Base-by-base conservation (phyloP, 257 asterid species). In the Phtheirospermum japonicum region DNA sequence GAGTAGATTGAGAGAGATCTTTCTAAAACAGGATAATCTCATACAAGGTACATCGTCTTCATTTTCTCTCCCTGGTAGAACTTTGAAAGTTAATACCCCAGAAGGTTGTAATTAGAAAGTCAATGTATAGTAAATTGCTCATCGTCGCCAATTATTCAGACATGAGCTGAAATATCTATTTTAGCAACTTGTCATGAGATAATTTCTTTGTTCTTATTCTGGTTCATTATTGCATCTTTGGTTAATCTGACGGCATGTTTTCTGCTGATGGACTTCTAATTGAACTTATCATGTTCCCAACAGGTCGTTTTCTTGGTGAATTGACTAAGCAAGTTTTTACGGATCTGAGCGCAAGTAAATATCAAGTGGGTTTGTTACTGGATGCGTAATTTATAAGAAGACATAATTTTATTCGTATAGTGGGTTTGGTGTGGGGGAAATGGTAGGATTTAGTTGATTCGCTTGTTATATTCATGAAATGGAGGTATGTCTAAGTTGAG, bases 301-400 rank as follows among this genome's bases (percentile, higher is more conserved):
- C 90, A 92, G 98, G 98, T 32, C 97, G 98, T 63, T 92, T 91
- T 75, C 86, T 92, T 59, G 98, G 81, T 57, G 98, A 92, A 83
- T 77, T 88, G 74, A 92, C 98, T 49, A 92, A 83, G 81, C 97
- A 92, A 83, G 98, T 92, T 20, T 89, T 92, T 74, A 58, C 82
- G 12, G 98, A 92, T 70, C 85, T 92, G 75, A 68, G 67, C 4
- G 83, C 95, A 40, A 92, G 97, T 84, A 92, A 91, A 91, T 91
- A 86, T 79, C 98, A 91, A 76, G 98, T 91, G 75, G 45, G 84
- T 78, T 55, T 62, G 9, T 40, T 40, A 37, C 43, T 43, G 57
- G 40, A 18, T 64, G 19, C 39, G 26, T 40, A 28, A 66, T 65
- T 49, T 37, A 28, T 67, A 48, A 57, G 53, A 8, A 28, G 36